Evolutionary conservation across 2,329 filamentous ascomycete species (phyloP), one percentile per base, ranked within the genome.

Genomic region (Corinectria fuckeliana): DNA sequence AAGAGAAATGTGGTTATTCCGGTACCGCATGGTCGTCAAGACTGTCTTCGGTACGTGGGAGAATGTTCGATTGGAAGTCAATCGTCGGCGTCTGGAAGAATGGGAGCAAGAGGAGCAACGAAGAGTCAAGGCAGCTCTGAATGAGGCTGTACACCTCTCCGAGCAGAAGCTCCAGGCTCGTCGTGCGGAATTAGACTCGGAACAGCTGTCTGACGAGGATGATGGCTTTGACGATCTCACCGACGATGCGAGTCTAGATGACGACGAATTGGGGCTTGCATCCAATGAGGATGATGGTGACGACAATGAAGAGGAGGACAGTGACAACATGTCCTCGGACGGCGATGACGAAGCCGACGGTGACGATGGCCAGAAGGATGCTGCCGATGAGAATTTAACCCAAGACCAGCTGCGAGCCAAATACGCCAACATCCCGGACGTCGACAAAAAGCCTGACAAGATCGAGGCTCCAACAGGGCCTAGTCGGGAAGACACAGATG

Each of bases 21-120:
- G 87, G 25, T 96, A 95, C 74, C 91, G 87, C 61, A 84, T 88
- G 60, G 85, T 97, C 14, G 81, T 90, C 63, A 88, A 76, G 64
- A 81, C 78, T 16, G 64, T 88, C 38, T 75, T 75, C 38, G 82
- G 80, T 28, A 88, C 83, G 0, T 90, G 87, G 86, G 87, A 89
- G 26, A 89, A 88, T 68, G 85, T 89, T 11, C 84, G 77, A 48
- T 72, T 74, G 0, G 86, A 89, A 68, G 82, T 89, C 41, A 89
- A 90, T 71, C 81, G 83, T 20, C 79, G 80, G 23, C 81, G 87
- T 3, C 62, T 89, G 14, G 80, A 82, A 36, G 84, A 86, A 64
- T 90, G 86, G 87, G 85, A 90, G 65, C 85, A 82, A 2, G 85
- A 87, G 62, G 87, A 89, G 69, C 84, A 89, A 68, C 83, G 78